Percentiles rank a stretch among this genome's conserved stretches.
Evolutionary conservation across 495 filamentous ascomycete genomes (phyloP).

Genomic region (Talaromyces liani): DNA sequence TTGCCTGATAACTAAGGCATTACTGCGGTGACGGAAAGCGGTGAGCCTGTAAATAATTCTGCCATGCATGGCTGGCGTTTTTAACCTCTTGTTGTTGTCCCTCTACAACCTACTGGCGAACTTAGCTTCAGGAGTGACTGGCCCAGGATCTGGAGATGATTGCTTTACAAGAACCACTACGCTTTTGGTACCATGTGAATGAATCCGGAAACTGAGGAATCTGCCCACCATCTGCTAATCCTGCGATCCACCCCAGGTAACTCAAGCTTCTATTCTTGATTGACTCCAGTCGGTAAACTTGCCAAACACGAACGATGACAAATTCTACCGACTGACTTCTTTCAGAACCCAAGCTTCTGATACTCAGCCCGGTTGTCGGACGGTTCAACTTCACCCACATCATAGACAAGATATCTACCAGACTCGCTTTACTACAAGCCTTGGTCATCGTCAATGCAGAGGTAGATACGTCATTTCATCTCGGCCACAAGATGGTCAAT

Average conservation of each 20-base stretch:
- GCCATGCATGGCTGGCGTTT: too few species aligned
- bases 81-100: too few species aligned
- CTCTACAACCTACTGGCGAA: too few species aligned
- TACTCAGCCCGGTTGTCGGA: neutral
- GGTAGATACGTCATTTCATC: neutral
- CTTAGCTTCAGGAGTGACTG: too few species aligned
- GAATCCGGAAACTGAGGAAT: neutral
- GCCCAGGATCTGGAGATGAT: too few species aligned
- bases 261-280: too few species aligned
- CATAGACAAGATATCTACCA: neutral
- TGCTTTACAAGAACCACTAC: too few species aligned
- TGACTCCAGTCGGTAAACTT: too few species aligned
- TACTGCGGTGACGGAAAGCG: neutral
- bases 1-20: neutral
- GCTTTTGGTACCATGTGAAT: neutral
- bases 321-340: neutral
- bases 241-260: too few species aligned
- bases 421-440: neutral
- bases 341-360: neutral
- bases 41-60: neutral
- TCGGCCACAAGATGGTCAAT: neutral
- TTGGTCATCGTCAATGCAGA: neutral
- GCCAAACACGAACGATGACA: neutral
- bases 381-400: neutral
- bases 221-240: too few species aligned